Evolutionary conservation across 768 basidiomycete genomes (phyloP).

Genomic region (Dioszegia aurantiaca): DNA sequence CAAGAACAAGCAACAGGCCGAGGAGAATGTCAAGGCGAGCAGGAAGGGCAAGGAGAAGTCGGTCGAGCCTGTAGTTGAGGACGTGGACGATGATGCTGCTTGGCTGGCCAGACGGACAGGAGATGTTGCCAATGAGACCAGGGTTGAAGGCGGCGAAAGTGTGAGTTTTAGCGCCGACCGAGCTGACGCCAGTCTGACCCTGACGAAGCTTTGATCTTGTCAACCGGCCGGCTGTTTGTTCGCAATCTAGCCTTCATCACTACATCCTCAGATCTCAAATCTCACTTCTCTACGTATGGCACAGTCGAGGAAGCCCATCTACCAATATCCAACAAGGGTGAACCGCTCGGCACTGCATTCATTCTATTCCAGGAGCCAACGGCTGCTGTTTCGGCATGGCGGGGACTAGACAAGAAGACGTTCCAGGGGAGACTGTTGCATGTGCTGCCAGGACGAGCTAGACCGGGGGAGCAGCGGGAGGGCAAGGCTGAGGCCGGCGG

Average conservation of each 20-base stretch:
- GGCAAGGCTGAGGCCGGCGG: slow-evolving; percentile 22
- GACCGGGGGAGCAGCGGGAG: slow-evolving; percentile 35
- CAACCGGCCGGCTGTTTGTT: slow-evolving; percentile 78
- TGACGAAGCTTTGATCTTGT: slow-evolving; percentile 60
- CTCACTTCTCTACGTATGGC: slow-evolving; percentile 68
- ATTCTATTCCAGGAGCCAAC: slow-evolving; percentile 57
- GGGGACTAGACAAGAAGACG: slow-evolving; percentile 72
- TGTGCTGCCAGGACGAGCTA: slow-evolving; percentile 63
- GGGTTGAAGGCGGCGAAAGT: background rate
- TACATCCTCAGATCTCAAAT: slow-evolving; percentile 66
- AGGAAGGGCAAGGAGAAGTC: slow-evolving; percentile 16
- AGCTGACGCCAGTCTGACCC: slow-evolving; percentile 14
- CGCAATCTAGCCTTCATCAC: slow-evolving; percentile 92
- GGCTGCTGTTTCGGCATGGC: slow-evolving; percentile 67
- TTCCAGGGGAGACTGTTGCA: slow-evolving; percentile 92
- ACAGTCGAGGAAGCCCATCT: slow-evolving; percentile 67
- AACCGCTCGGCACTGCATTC: slow-evolving; percentile 65
- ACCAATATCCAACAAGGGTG: slow-evolving; percentile 58
- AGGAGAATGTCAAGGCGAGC: background rate
- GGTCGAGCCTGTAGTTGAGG: slow-evolving; percentile 20
- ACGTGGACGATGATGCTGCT: slow-evolving; percentile 52
- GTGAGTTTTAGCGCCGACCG: slow-evolving; percentile 5
- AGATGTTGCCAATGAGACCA: slow-evolving; percentile 28
- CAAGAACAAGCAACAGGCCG: slow-evolving; percentile 23
- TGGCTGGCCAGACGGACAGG: slow-evolving; percentile 48